Base-by-base conservation (phyloP, 345 rosid species). In the Eucalyptus curtisii region DNA sequence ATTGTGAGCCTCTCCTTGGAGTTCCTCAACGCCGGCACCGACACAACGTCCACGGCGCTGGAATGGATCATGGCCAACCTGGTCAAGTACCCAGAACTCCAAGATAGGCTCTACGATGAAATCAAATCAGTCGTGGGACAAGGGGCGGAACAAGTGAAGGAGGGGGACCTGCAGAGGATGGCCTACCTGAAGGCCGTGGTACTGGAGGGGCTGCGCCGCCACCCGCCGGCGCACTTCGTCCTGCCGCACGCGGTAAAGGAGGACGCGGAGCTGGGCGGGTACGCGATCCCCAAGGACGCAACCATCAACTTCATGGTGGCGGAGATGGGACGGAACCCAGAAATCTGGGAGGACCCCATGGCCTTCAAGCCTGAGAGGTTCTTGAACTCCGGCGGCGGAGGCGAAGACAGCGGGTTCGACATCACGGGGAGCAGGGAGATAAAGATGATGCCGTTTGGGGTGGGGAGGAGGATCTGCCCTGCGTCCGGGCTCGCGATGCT, bases 401-500 rank as follows among this genome's bases (percentile, higher is more conserved):
- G 37, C 2, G 86, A 3, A 76, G 48, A 4, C 15, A 64, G 49
- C 19, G 88, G 71, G 45, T 89, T 89, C 17, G 88, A 89, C 40
- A 64, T 89, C 45, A 89, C 88, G 11, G 88, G 90, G 50, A 89
- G 37, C 17, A 66, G 71, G 85, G 88, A 89, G 86, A 89, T 86
- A 37, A 89, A 89, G 90, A 89, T 89, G 88, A 86, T 89, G 90
- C 90, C 90, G 7, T 89, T 89, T n/a, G 88, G 90, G 86, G 90
- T 42, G 25, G 90, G 90, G 68, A 66, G 88, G 84, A 86, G 90
- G 86, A 89, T 89, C 47, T 89, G 88, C 25, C 90, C 88, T 15
- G 85, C 48, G 24, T 49, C 8, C 7, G 30, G 42, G 17, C 82
- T 61, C 5, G 90, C 86, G 27, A 33, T 89, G 50, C 88, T 89